Percentiles rank a stretch among this genome's conserved stretches.
phyloP scores from a whole-genome alignment of 2,329 filamentous ascomycete genomes.

The Aureobasidium sp. region DNA sequence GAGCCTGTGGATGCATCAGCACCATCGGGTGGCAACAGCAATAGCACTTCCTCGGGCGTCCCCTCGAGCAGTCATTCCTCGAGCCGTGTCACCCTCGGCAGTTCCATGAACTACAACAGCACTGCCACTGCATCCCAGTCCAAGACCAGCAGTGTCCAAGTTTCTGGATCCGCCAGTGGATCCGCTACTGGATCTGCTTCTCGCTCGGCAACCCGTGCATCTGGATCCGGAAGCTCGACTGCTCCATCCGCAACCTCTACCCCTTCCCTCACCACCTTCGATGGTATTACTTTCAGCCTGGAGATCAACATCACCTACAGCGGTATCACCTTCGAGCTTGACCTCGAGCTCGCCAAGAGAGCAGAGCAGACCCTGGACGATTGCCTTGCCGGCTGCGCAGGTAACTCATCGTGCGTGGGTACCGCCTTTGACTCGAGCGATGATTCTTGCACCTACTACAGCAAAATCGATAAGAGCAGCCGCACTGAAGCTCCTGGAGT shows the following conservation, averaged over 20 bases:
- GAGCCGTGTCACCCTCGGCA: too few relatives aligned
- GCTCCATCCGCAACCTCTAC: background rate
- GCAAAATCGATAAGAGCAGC: background rate
- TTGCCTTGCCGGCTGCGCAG: background rate
- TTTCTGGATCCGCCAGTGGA: background rate
- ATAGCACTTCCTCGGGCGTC: background rate
- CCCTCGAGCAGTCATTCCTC: too few relatives aligned
- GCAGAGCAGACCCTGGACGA: background rate
- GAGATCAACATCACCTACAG: background rate
- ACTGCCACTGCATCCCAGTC: background rate
- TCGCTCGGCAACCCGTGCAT: background rate
- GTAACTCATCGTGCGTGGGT: background rate
- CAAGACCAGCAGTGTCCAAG: background rate
- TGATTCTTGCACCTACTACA: slow-evolving; percentile 4
- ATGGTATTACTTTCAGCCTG: background rate
- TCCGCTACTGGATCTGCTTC: background rate
- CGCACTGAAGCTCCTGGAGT: background rate
- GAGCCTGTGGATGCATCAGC: background rate
- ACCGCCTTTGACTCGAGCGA: background rate
- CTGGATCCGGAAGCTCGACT: background rate
- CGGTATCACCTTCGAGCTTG: background rate
- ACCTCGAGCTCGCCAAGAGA: background rate
- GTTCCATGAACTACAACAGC: background rate
- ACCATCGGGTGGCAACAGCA: too few relatives aligned
- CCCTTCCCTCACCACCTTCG: background rate